Conservation (phyloP, 2,329 filamentous ascomycete genomes). For the Epichloe coenophiala region DNA sequence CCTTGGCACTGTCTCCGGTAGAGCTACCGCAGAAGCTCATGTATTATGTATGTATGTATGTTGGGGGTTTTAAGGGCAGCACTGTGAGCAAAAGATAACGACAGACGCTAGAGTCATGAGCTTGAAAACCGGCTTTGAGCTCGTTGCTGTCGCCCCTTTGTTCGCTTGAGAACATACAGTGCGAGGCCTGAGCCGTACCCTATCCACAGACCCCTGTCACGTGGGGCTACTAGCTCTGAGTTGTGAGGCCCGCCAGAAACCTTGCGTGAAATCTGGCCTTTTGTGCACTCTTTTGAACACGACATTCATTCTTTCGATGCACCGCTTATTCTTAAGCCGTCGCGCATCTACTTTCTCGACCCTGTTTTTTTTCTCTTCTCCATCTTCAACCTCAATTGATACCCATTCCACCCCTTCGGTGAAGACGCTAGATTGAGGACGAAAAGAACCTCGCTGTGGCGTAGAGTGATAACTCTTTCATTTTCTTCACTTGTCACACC, state of each 20-base stretch:
- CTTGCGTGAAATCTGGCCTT: slow-evolving; percentile 36
- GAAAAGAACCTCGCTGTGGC: slow-evolving; percentile 15
- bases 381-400: slow-evolving; percentile 13
- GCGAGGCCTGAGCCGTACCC: not conserved
- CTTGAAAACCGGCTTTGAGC: too few relatives aligned
- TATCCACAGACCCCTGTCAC: slow-evolving; percentile 13
- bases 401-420: slow-evolving; percentile 13
- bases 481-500: slow-evolving; percentile 12
- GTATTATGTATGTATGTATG: too few relatives aligned
- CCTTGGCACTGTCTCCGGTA: slow-evolving; percentile 1
- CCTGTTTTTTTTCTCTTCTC: slow-evolving; percentile 11
- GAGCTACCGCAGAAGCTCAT: not conserved
- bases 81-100: too few relatives aligned
- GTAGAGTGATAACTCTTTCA: slow-evolving; percentile 12
- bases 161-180: not conserved
- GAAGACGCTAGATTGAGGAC: slow-evolving; percentile 19
- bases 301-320: slow-evolving; percentile 24
- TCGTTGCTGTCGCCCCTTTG: not conserved
- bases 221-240: slow-evolving; percentile 14
- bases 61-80: too few relatives aligned
- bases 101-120: too few relatives aligned
- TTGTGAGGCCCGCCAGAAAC: slow-evolving; percentile 3
- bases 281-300: slow-evolving; percentile 30
- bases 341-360: slow-evolving; percentile 14
- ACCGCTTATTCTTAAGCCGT: slow-evolving; percentile 22